phyloP scores from a whole-genome alignment of 208 protist species.

The Crithidia sp. region DNA sequence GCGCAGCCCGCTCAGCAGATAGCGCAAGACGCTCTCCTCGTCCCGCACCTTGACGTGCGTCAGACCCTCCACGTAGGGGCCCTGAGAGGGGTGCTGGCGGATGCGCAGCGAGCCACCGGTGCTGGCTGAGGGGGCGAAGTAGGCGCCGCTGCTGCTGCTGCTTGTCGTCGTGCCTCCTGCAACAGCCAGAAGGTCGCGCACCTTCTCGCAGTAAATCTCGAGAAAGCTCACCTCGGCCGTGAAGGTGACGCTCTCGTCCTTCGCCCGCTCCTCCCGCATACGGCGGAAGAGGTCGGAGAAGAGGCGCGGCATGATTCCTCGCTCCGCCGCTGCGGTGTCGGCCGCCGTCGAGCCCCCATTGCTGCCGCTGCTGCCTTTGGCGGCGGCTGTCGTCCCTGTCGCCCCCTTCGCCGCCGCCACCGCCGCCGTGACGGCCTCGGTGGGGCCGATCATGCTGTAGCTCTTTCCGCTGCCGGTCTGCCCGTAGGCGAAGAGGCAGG shows the following conservation, averaged over 20 bases:
- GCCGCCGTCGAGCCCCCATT: not conserved
- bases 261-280: conserved; percentile 70
- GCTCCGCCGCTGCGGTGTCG: conserved; percentile 32
- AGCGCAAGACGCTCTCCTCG: conserved; percentile 51
- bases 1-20: conserved; percentile 64
- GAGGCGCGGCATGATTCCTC: conserved; percentile 84
- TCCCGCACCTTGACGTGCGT: conserved; percentile 61
- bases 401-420: not conserved
- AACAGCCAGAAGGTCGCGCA: conserved; percentile 71
- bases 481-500: conserved; percentile 91
- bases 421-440: conserved; percentile 32
- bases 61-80: conserved; percentile 83
- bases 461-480: conserved; percentile 93
- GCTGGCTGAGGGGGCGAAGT: not conserved
- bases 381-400: not conserved
- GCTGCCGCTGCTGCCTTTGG: not conserved
- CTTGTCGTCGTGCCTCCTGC: not conserved
- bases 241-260: conserved; percentile 60
- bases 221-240: conserved; percentile 82
- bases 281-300: conserved; percentile 70
- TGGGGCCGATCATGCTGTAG: conserved; percentile 89
- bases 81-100: conserved; percentile 75
- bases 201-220: conserved; percentile 92
- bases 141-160: not conserved
- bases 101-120: conserved; percentile 49